phyloP scores from a whole-genome alignment of 2,329 filamentous ascomycete species.

The Hymenoscyphus scutula region DNA sequence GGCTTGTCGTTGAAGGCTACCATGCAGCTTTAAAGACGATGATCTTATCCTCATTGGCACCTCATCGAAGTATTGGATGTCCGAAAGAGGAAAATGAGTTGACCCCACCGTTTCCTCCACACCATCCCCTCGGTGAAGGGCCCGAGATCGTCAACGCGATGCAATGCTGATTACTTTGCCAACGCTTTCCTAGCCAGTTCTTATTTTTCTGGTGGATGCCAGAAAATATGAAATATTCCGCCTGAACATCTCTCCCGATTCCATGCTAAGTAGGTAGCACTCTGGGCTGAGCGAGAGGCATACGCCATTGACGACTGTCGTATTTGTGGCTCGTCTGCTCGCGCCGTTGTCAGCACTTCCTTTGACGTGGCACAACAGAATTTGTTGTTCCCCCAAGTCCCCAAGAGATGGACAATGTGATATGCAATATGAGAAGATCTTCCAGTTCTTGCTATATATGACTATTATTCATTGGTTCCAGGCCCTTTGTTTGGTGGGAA shows the following conservation, averaged over 20 bases:
- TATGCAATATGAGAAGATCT: conserved; percentile 3
- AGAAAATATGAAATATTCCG: too few relatives aligned
- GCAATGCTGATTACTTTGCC: not conserved
- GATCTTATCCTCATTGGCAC: not conserved
- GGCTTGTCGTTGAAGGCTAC: not conserved
- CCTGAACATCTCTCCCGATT: too few relatives aligned
- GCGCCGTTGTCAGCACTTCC: not conserved
- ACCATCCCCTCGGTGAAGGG: not conserved
- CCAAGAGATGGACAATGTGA: not conserved
- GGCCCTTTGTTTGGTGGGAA: too few relatives aligned
- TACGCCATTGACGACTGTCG: not conserved
- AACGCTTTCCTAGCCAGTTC: not conserved
- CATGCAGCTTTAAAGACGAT: not conserved
- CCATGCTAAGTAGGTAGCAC: too few relatives aligned
- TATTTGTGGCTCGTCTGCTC: not conserved
- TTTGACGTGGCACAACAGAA: not conserved
- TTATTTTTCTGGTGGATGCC: not conserved
- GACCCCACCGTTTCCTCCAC: not conserved
- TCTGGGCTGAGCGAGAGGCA: not conserved
- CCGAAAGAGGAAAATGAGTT: not conserved
- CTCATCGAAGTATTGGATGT: not conserved
- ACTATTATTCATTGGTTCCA: not conserved
- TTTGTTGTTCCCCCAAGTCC: not conserved
- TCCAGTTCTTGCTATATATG: not conserved
- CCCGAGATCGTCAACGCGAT: not conserved